A percentile compares a stretch with the other conserved stretches of the same genome.
phyloP scores from a whole-genome alignment of 352 stramenopile species.

The Pythium plurisporium region DNA sequence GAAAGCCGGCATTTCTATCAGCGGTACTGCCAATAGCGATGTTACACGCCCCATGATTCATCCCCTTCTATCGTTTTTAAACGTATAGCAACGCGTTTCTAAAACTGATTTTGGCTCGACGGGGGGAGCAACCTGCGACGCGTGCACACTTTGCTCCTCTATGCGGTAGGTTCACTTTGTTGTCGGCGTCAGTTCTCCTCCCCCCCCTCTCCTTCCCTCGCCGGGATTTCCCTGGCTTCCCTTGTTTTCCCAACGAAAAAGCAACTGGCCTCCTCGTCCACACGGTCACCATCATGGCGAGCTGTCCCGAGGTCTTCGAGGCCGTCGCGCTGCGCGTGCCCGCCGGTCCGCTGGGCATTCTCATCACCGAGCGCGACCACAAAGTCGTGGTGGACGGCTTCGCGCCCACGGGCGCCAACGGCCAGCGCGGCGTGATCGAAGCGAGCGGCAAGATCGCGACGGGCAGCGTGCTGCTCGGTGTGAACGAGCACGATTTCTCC shows the following conservation, averaged over 20 bases:
- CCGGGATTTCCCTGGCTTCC: background rate
- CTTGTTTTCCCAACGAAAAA: conserved; percentile 1
- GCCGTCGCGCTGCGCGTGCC: conserved; percentile 65
- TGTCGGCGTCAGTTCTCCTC: background rate
- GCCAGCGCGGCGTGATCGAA: conserved; percentile 36
- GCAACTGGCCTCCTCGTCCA: too few species aligned
- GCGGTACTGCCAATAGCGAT: too few species aligned
- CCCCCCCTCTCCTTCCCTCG: background rate
- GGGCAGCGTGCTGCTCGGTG: conserved; percentile 53
- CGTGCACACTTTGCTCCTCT: conserved; percentile 9
- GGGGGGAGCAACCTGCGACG: conserved; percentile 1
- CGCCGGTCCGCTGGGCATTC: conserved; percentile 61
- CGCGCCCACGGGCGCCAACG: conserved; percentile 41
- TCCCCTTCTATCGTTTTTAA: too few species aligned
- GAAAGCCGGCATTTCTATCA: background rate
- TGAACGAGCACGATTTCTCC: conserved; percentile 72
- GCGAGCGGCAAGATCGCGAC: conserved; percentile 17
- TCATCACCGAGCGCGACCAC: conserved; percentile 61
- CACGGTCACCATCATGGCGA: conserved; percentile 24
- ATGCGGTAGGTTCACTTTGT: conserved; percentile 2
- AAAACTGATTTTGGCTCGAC: conserved; percentile 16
- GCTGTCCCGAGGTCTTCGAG: conserved; percentile 17
- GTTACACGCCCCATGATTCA: background rate
- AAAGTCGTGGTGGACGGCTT: conserved; percentile 73
- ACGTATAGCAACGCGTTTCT: conserved; percentile 14